phyloP scores from a whole-genome alignment of 768 basidiomycete genomes.

The Kwoniella sp. region DNA sequence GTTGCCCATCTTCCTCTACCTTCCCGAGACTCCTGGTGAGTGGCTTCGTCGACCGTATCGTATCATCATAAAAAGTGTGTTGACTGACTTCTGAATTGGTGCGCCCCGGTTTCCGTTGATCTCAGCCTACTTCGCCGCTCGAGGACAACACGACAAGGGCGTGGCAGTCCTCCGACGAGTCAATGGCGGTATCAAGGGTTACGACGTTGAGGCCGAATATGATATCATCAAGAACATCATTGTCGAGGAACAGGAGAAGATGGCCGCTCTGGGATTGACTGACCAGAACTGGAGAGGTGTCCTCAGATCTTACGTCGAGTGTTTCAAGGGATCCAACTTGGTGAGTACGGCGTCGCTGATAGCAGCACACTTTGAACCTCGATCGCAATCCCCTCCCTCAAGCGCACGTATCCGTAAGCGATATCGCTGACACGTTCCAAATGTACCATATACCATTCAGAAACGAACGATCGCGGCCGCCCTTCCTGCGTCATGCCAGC shows the following conservation, averaged over 20 bases:
- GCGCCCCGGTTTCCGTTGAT: not conserved
- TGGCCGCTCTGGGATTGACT: conserved; percentile 18
- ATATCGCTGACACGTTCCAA: not conserved
- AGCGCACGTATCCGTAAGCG: no score
- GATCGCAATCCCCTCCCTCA: no score
- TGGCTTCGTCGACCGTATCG: not conserved
- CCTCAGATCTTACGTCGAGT: conserved; percentile 24
- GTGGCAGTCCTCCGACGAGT: conserved; percentile 18
- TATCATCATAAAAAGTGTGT: no score
- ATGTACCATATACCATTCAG: not conserved
- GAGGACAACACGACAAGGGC: conserved; percentile 26
- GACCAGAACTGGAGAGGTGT: conserved; percentile 17
- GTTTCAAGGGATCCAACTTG: conserved; percentile 28
- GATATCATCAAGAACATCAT: conserved; percentile 28
- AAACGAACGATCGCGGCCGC: conserved; percentile 24
- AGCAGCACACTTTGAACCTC: no score
- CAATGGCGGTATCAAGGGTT: conserved; percentile 28
- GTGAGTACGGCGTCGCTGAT: conserved; percentile 5
- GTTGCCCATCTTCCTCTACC: conserved; percentile 29
- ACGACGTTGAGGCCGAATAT: conserved; percentile 33
- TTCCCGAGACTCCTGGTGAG: conserved; percentile 35
- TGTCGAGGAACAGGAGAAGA: conserved; percentile 19
- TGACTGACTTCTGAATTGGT: no score
- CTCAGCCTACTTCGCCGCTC: conserved; percentile 28
- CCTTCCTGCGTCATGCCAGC: conserved; percentile 20